Base-by-base conservation (phyloP, 2,329 filamentous ascomycete genomes). In the Colletotrichum abscissum region DNA sequence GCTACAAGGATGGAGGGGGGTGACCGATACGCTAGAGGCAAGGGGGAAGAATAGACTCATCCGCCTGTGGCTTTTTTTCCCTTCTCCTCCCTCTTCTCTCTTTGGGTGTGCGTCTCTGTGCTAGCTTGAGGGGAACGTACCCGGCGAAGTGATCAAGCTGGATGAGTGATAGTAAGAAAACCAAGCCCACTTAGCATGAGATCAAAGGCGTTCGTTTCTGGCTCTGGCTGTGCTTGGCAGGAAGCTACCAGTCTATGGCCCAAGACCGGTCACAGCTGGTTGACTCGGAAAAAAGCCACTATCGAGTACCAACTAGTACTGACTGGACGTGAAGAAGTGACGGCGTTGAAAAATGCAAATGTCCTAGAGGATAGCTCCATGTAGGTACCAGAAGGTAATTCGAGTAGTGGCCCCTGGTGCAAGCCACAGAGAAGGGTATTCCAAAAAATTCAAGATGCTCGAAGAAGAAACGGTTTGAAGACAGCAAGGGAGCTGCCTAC, bases 381-480 rank as follows among this genome's bases (percentile, higher is more conserved):
- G 24, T 63, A 54, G 30, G 33, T 56, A 62, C 54, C 8, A 60
- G 16, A 24, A 33, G 30, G 63, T 33, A 42, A 30, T 30, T 62
- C 30, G 63, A 30, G 24, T 19, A 16, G 26, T 42, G 28, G 52
- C 8, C 49, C 65, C 54, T 63, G 30, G 46, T 28, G 66, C 70
- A 59, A 73, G 60, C 33, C 67, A 65, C 46, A 30, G 55, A 55
- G 42, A 64, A 49, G 54, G 16, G 28, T 30, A 54, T 58, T 59
- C 22, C n/a, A 55, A 30, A 55, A 16, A 33, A 30, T n/a, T 14
- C 22, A 24, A 26, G 26, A 73, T 56, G 55, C 26, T 19, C 19
- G 55, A 26, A 22, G 22, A 24, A 57, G 57, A 68, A 72, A 68
- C 64, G 69, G 69, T 63, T 26, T 49, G 19, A 49, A 49, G 42